Evolutionary conservation across 1,284 basidiomycete genomes (phyloP).

Genomic region (Stygiomarasmius scandens): DNA sequence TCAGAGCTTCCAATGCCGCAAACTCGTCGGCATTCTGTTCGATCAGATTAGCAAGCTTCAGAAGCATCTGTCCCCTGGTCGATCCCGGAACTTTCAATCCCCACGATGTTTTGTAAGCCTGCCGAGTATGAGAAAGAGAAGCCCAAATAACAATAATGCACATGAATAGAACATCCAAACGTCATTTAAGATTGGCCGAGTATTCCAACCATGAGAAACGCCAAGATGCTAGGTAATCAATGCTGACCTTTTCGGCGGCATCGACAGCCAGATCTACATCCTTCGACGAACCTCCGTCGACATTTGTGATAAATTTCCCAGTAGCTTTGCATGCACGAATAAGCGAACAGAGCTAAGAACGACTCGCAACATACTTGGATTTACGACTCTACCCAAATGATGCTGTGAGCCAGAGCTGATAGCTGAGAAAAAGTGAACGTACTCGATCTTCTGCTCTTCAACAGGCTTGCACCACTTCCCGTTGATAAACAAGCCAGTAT

Average conservation of each 20-base stretch:
- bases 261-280: slow-evolving; percentile 31
- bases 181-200: no score
- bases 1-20: slow-evolving; percentile 72
- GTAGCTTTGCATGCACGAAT: slow-evolving; percentile 21
- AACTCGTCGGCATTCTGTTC: slow-evolving; percentile 71
- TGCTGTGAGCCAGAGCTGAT: not conserved
- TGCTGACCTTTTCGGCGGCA: slow-evolving; percentile 52
- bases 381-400: slow-evolving; percentile 21
- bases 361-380: slow-evolving; percentile 19
- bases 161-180: no score
- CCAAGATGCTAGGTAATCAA: not conserved
- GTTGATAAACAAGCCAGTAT: slow-evolving; percentile 30
- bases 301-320: slow-evolving; percentile 24
- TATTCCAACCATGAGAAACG: not conserved
- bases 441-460: slow-evolving; percentile 27
- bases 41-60: slow-evolving; percentile 75
- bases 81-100: slow-evolving; percentile 61
- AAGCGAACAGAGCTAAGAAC: not conserved
- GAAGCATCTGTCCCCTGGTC: slow-evolving; percentile 61
- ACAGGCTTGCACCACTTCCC: slow-evolving; percentile 26
- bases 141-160: no score
- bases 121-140: no score
- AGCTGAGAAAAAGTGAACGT: slow-evolving; percentile 5
- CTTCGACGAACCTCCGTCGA: slow-evolving; percentile 23
- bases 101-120: slow-evolving; percentile 43